Percentiles rank a stretch among this genome's conserved stretches.
Conservation (phyloP, 139 green algal species). For the Medakamo hakoo region DNA sequence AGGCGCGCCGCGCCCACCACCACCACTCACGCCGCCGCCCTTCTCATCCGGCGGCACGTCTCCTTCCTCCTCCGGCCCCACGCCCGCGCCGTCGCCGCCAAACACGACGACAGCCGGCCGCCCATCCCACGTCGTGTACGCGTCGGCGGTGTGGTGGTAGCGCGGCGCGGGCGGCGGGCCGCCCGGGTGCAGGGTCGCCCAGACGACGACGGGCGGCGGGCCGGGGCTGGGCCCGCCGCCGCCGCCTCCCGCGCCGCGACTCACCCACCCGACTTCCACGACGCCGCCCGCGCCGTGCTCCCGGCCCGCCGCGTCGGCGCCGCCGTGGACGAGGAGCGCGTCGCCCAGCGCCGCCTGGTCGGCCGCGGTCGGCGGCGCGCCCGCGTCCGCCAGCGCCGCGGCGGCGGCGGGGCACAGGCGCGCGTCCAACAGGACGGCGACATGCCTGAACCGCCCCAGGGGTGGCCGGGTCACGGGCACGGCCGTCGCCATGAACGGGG, state of each 20-base stretch:
- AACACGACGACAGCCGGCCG: not conserved
- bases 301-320: too few species aligned
- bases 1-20: too few species aligned
- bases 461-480: too few species aligned
- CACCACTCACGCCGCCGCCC: too few species aligned
- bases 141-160: not conserved
- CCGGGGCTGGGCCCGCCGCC: too few species aligned
- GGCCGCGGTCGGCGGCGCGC: too few species aligned
- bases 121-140: not conserved
- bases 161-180: too few species aligned
- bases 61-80: too few species aligned
- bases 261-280: not conserved
- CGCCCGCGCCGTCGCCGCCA: not conserved
- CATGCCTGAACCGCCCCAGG: not conserved
- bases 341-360: not conserved
- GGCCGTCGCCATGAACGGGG: not conserved
- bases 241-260: too few species aligned
- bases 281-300: not conserved
- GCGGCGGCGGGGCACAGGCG: not conserved
- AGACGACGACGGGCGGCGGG: too few species aligned
- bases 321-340: not conserved
- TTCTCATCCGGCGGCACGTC: too few species aligned
- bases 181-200: not conserved
- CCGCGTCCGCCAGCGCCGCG: not conserved
- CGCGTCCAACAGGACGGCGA: not conserved